Conservation (phyloP, 192 early-diverging fungal genomes). For the Podila epicladia region DNA sequence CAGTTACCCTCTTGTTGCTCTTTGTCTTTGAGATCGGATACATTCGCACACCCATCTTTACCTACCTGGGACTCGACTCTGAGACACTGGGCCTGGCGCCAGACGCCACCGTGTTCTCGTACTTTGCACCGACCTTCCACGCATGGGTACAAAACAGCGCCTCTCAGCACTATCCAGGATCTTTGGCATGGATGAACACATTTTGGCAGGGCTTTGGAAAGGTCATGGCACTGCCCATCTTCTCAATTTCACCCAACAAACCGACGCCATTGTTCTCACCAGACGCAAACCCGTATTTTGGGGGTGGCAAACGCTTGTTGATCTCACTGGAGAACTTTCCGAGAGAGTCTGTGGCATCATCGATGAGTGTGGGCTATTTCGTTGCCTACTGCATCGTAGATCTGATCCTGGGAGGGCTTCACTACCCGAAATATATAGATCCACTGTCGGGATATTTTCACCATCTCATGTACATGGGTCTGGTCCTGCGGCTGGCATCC, state of each 20-base stretch:
- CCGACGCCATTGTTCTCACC: not conserved
- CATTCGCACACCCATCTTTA: constrained; percentile 4
- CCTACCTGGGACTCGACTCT: constrained; percentile 6
- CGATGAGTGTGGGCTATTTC: constrained; percentile 6
- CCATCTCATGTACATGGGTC: constrained; percentile 3
- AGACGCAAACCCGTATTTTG: not conserved
- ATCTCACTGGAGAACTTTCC: constrained; percentile 12
- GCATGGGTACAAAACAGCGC: constrained; percentile 1
- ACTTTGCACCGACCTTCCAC: not conserved
- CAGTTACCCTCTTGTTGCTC: not conserved
- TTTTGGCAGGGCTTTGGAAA: not conserved
- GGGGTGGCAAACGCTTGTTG: constrained; percentile 3
- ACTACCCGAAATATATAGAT: constrained; percentile 3
- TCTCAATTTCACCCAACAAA: constrained; percentile 9
- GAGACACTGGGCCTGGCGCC: not conserved
- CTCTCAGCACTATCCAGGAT: too few species aligned
- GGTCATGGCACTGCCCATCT: constrained; percentile 2
- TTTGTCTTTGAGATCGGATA: not conserved
- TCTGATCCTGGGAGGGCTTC: not conserved
- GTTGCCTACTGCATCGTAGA: not conserved
- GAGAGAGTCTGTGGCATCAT: not conserved
- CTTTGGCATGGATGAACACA: not conserved
- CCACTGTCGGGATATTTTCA: constrained; percentile 8
- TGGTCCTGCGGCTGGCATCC: not conserved
- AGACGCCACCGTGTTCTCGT: constrained; percentile 3